Base-by-base conservation (phyloP, 2,329 filamentous ascomycete genomes). In the Aphanocladium album region DNA sequence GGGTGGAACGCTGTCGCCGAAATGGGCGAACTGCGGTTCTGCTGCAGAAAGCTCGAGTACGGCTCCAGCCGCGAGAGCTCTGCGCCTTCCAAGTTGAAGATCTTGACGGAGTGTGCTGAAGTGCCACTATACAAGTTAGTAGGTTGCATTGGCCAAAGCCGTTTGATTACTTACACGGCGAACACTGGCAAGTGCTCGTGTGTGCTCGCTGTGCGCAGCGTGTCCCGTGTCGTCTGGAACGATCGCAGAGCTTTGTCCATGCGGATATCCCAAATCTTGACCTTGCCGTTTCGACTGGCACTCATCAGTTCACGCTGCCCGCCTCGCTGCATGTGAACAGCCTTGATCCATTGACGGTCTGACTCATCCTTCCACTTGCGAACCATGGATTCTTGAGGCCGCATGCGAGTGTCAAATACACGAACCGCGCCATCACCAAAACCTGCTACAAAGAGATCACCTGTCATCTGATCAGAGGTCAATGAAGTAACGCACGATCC, bases 151-250 rank as follows among this genome's bases (percentile, higher is more conserved):
- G 5, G 1, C 41, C n/a, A 30, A 19, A 12, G 33, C 33, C n/a
- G 2, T 37, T 21, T n/a, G 4, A 14, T 19, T 7, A 86, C 89
- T 82, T 87, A 93, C 89, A 93, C 86, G 67, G 91, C 91, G 78
- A 99, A 97, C 14, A 99, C 93, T 27, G 95, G 95, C 58, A 96
- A 85, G 74, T 99, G 95, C 74, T 99, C 95, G 73, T 99, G 95
- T 46, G 95, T 93, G 72, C 90, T 95, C 61, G 96, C 83, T 19
- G 91, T 96, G 60, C 92, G 86, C 63, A 96, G 81, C 9, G 89
- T 89, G 68, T 93, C 87, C 62, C 83, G 86, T 3, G 90, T 93
- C 7, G 89, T 87, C 70, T 86, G 82, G 68, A 93, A 89, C 2
- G 86, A 86, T 62, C 87, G 86, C 55, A 96, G 79, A 5, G 89